Evolutionary conservation across 2,329 filamentous ascomycete genomes (phyloP).

Genomic region (Aspergillus arachidicola): DNA sequence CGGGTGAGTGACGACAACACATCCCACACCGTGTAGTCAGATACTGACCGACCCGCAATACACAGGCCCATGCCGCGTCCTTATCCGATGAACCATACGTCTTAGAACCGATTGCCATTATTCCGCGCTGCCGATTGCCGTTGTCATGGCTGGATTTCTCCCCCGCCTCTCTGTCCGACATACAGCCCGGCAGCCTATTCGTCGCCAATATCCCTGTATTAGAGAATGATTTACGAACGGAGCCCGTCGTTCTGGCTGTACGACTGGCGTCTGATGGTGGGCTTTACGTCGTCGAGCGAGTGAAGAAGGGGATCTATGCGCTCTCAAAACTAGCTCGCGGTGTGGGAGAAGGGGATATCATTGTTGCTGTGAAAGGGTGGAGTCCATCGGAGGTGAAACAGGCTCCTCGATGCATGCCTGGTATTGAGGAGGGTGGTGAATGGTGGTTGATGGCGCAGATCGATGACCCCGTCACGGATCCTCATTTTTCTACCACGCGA

Average conservation of each 20-base stretch:
- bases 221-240: conserved; percentile 30
- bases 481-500: conserved; percentile 22
- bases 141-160: conserved; percentile 43
- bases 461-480: conserved; percentile 28
- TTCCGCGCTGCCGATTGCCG: conserved; percentile 41
- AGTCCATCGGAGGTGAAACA: conserved; percentile 12
- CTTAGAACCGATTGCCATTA: conserved; percentile 38
- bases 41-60: conserved; percentile 3
- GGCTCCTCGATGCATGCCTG: conserved; percentile 10
- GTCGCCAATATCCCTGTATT: conserved; percentile 39
- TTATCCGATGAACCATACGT: conserved; percentile 37
- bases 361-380: conserved; percentile 41
- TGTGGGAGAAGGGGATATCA: conserved; percentile 42
- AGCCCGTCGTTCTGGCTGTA: conserved; percentile 33
- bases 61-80: conserved; percentile 39
- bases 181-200: conserved; percentile 41
- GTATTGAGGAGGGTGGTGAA: conserved; percentile 13
- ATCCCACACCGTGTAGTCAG: background rate
- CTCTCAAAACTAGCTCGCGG: conserved; percentile 36
- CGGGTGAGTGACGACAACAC: conserved; percentile 27
- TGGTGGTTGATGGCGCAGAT: conserved; percentile 43
- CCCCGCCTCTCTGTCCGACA: conserved; percentile 25
- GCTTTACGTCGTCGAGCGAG: conserved; percentile 43
- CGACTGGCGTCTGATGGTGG: conserved; percentile 32
- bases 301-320: conserved; percentile 44